Evolutionary conservation across 768 basidiomycete species (phyloP), one percentile per base, ranked within the genome.

Genomic region (Auriculariales sp.): DNA sequence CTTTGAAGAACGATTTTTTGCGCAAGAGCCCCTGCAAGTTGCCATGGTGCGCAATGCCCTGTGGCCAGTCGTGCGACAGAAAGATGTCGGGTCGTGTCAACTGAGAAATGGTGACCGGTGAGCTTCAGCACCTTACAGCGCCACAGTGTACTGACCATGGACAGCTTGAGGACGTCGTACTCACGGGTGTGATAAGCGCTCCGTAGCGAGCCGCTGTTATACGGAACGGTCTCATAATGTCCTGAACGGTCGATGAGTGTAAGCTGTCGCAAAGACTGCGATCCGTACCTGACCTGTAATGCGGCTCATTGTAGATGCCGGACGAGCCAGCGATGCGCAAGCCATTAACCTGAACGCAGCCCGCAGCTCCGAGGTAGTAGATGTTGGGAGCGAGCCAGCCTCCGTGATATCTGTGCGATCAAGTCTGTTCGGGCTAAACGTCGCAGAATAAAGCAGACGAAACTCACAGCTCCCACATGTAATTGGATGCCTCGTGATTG

Each of bases 311-410:
- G 69, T 81, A 95, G 47, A 97, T 98, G 22, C 95, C 94, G 9
- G 90, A 94, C 2, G 83, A 79, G 3, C 95, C 95, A 17, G 85
- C 81, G 36, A 99, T 86, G 6, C 89, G 75, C 19, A 97, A 54
- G 0, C 92, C 93, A 57, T 94, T 84, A 25, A 95, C 79, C 30
- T 82, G 76, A 0, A 99, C 73, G 47, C 85, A 87, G 0, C 93
- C 93, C 2, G 92, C 90, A 58, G 83, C 78, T 0, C 95, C 95
- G 2, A 99, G 75, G 62, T 87, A 98, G 65, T 95, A 99, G 48
- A 99, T 93, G 59, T 95, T 93, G 0, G 86, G 87, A 0, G 94
- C 95, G 10, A 98, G 65, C 93, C 94, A 98, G 4, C 92, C 94
- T 15, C 94, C 93, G 57, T 98, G 87, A 63, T 91, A 97, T 51